Conservation (phyloP, 2,329 filamentous ascomycete species). For the Fusarium austroafricanum region DNA sequence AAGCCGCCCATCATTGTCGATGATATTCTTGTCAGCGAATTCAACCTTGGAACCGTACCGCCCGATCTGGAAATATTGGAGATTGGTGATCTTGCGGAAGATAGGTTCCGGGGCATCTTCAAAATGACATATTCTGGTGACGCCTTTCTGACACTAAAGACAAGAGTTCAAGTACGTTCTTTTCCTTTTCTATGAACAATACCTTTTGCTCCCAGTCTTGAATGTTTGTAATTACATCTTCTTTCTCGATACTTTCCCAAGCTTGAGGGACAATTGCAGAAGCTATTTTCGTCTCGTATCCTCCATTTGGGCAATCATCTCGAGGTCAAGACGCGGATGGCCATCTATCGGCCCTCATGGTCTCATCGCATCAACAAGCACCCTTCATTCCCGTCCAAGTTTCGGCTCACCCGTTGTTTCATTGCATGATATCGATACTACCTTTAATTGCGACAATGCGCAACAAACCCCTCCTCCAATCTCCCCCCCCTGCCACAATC, state of each 20-base stretch:
- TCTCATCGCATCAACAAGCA: conserved; percentile 10
- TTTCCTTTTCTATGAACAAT: conserved; percentile 9
- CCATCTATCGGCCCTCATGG: conserved; percentile 8
- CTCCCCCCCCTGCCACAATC: conserved; percentile 7
- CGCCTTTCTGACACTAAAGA: conserved; percentile 94
- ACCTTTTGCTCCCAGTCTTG: not conserved
- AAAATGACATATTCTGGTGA: conserved; percentile 99
- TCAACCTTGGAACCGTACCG: conserved; percentile 94
- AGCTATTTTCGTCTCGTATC: not conserved
- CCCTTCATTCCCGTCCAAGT: conserved; percentile 2
- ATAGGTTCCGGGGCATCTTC: conserved; percentile 97
- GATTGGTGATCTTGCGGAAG: conserved; percentile 96
- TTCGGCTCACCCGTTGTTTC: conserved; percentile 1
- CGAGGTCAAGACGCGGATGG: conserved; percentile 9
- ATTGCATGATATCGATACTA: conserved; percentile 19
- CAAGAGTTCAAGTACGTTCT: conserved; percentile 83
- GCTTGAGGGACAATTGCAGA: conserved; percentile 2
- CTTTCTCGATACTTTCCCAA: conserved; percentile 4
- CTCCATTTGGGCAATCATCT: not conserved
- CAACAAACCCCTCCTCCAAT: conserved; percentile 15
- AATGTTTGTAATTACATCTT: conserved; percentile 3
- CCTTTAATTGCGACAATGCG: conserved; percentile 29
- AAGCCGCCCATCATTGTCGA: conserved; percentile 99
- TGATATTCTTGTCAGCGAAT: conserved; percentile 97
- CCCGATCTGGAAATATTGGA: conserved; percentile 97